Evolutionary conservation across 1,139 yeast genomes (phyloP).

Genomic region (Geotrichum europaeum): DNA sequence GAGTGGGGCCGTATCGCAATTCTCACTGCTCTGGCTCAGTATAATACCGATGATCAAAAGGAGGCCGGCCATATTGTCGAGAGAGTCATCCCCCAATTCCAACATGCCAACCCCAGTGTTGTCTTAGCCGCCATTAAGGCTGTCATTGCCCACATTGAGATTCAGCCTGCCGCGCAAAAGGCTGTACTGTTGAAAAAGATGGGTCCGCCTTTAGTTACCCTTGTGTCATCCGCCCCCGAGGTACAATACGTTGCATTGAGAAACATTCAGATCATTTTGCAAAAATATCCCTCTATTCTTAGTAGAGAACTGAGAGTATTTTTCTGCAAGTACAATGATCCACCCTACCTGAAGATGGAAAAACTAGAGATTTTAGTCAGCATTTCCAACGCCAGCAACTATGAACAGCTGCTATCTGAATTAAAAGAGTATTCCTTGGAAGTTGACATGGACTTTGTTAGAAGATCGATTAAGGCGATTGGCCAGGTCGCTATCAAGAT

Average conservation of each 20-base stretch:
- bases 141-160: conserved; percentile 64
- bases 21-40: conserved; percentile 72
- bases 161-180: conserved; percentile 43
- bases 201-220: conserved; percentile 86
- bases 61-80: conserved; percentile 87
- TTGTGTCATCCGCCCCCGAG: conserved; percentile 84
- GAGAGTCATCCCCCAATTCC: conserved; percentile 89
- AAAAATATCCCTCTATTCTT: conserved; percentile 77
- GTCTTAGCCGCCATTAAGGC: conserved; percentile 84
- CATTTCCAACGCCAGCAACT: conserved; percentile 66
- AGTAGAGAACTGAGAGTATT: conserved; percentile 82
- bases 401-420: conserved; percentile 69
- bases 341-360: conserved; percentile 85
- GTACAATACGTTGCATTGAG: conserved; percentile 93
- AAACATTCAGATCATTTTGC: conserved; percentile 83
- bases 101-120: conserved; percentile 95
- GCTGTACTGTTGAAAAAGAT: conserved; percentile 57
- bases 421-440: conserved; percentile 89
- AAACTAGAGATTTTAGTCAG: conserved; percentile 87
- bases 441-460: conserved; percentile 83
- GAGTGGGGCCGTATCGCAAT: conserved; percentile 98
- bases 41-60: conserved; percentile 46
- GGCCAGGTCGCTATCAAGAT: conserved; percentile 87
- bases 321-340: conserved; percentile 91
- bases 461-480: conserved; percentile 73